These are phyloP conservation scores for Euphrasia confusa DNA, from an alignment of 257 asterid species.

Conservation along the genomic window DNA sequence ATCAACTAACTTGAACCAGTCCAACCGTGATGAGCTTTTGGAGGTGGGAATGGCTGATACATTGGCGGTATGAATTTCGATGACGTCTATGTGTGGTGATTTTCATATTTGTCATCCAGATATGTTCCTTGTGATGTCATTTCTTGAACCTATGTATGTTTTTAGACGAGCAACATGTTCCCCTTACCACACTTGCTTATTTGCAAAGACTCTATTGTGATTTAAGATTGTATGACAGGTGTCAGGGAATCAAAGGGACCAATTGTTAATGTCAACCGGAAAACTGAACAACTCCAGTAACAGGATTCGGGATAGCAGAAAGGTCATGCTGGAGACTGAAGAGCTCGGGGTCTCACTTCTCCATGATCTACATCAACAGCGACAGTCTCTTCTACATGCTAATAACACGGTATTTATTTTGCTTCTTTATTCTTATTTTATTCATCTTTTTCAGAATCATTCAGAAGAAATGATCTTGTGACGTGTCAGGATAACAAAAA, in stretches of 20 bases:
- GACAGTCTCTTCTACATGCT: constrained; percentile 55
- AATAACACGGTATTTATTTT: no score
- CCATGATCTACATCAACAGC: constrained; percentile 74
- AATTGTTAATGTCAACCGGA: constrained; percentile 54
- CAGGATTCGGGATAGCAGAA: constrained; percentile 67
- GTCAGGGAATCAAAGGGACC: constrained; percentile 69
- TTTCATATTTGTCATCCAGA: not conserved
- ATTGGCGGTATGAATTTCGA: constrained; percentile 39
- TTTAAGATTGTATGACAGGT: constrained; percentile 44
- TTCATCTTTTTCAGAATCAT: no score
- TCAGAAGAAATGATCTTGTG: no score
- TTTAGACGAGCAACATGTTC: not conserved
- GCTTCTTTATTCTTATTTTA: no score
- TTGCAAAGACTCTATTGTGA: constrained; percentile 6
- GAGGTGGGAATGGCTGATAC: constrained; percentile 86
- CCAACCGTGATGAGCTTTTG: constrained; percentile 77
- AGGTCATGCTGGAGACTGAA: constrained; percentile 54
- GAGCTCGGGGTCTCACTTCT: constrained; percentile 66
- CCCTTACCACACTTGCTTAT: not conserved
- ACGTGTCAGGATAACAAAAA: constrained; percentile 4
- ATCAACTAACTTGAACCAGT: constrained; percentile 53
- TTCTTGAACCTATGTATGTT: not conserved
- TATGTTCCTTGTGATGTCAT: not conserved
- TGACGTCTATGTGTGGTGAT: not conserved
- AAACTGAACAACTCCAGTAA: constrained; percentile 57